Conservation (phyloP, 1,139 yeast species). For the Yamadazyma diddensiae region DNA sequence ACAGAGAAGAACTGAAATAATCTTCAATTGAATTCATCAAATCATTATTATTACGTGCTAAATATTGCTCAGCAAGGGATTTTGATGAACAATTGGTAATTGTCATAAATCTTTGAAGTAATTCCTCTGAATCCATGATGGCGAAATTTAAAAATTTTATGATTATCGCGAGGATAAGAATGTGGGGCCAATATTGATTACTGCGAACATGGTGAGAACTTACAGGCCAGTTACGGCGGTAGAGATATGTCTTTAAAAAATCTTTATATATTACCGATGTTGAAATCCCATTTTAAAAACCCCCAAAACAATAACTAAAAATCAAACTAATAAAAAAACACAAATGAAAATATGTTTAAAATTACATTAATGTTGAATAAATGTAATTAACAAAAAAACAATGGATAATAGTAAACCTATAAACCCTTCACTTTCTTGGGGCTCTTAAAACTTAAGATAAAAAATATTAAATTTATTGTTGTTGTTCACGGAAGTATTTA, state of each 20-base stretch:
- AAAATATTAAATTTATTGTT: slow-evolving; percentile 14
- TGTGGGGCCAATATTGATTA: too few relatives aligned
- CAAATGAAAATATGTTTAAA: slow-evolving; percentile 7
- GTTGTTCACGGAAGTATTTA: slow-evolving; percentile 79
- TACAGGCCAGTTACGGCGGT: too few relatives aligned
- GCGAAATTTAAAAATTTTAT: too few relatives aligned
- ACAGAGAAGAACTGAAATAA: slow-evolving; percentile 24
- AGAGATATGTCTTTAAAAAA: background rate
- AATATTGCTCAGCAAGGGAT: slow-evolving; percentile 42
- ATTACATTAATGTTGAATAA: slow-evolving; percentile 70
- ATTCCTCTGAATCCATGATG: slow-evolving; percentile 6
- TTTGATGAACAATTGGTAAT: slow-evolving; percentile 38
- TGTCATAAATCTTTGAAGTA: slow-evolving; percentile 51
- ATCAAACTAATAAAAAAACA: slow-evolving; percentile 19
- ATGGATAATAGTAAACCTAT: slow-evolving; percentile 17
- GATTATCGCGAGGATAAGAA: too few relatives aligned
- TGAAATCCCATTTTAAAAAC: slow-evolving; percentile 51
- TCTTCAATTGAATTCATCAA: slow-evolving; percentile 44
- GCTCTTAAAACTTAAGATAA: slow-evolving; percentile 12
- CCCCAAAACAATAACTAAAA: slow-evolving; percentile 25
- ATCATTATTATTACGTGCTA: slow-evolving; percentile 37
- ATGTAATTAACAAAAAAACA: slow-evolving; percentile 44
- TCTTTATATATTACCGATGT: slow-evolving; percentile 38
- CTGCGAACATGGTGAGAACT: too few relatives aligned
- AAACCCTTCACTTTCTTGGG: slow-evolving; percentile 16